Conservation (phyloP, 2,329 filamentous ascomycete genomes). For the Fusarium luffae region DNA sequence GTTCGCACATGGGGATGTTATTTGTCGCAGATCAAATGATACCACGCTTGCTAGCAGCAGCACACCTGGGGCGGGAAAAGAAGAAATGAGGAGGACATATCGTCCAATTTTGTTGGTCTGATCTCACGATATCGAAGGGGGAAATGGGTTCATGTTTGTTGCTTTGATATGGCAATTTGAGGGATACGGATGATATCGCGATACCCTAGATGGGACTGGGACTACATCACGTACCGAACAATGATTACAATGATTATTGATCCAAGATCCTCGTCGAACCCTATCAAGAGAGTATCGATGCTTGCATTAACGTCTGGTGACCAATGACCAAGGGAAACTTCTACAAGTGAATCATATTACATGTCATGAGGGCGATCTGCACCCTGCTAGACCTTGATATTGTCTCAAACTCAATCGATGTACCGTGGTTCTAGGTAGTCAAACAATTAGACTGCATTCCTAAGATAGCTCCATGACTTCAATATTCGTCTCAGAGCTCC, state of each 20-base stretch:
- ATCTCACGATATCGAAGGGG: slow-evolving; percentile 15
- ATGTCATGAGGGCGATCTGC: background rate
- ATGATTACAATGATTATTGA: slow-evolving; percentile 5
- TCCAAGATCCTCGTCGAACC: background rate
- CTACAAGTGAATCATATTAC: background rate
- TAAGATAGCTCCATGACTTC: background rate
- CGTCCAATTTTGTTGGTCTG: slow-evolving; percentile 14
- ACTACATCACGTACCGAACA: slow-evolving; percentile 11
- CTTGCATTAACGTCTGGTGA: background rate
- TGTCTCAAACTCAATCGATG: background rate
- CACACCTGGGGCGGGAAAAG: slow-evolving; percentile 13
- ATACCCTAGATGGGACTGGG: slow-evolving; percentile 13
- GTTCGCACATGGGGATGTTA: slow-evolving; percentile 15
- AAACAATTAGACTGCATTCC: background rate
- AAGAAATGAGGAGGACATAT: slow-evolving; percentile 1
- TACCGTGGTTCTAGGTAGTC: background rate
- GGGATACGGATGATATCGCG: slow-evolving; percentile 11
- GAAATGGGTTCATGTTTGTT: slow-evolving; percentile 12
- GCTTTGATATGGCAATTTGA: slow-evolving; percentile 11
- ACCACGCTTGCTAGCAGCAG: slow-evolving; percentile 26
- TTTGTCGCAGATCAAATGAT: slow-evolving; percentile 34
- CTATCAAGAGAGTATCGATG: background rate
- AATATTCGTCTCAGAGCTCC: background rate
- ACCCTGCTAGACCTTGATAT: background rate
- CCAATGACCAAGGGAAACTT: background rate